Evolutionary conservation across 1,139 yeast genomes (phyloP).

Genomic region (Casaregolazyma lundiana): DNA sequence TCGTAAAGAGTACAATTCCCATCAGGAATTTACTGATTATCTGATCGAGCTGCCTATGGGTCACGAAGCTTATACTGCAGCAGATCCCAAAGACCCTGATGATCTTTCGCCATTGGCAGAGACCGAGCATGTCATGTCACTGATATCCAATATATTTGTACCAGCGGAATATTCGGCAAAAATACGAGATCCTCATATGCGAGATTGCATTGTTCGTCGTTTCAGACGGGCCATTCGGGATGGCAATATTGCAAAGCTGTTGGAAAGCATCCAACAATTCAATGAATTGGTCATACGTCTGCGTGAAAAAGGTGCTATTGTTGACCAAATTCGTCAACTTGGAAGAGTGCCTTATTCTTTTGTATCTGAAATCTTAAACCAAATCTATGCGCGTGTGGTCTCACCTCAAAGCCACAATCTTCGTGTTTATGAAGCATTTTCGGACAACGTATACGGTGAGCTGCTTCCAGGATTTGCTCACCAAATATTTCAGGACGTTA

Average conservation of each 20-base stretch:
- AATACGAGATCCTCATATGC: constrained; percentile 39
- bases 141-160: constrained; percentile 42
- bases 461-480: constrained; percentile 73
- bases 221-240: constrained; percentile 41
- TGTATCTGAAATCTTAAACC: constrained; percentile 63
- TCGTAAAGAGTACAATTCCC: neutral
- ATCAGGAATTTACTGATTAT: neutral
- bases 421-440: constrained; percentile 74
- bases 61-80: constrained; percentile 20
- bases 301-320: constrained; percentile 33
- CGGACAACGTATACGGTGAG: constrained; percentile 91
- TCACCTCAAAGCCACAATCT: constrained; percentile 67
- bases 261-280: constrained; percentile 38
- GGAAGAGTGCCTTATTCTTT: constrained; percentile 50
- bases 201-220: constrained; percentile 43
- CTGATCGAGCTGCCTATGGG: constrained; percentile 24
- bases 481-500: constrained; percentile 61
- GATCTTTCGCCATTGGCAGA: constrained; percentile 72
- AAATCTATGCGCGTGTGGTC: constrained; percentile 71
- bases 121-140: constrained; percentile 56
- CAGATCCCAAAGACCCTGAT: constrained; percentile 30
- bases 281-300: constrained; percentile 37
- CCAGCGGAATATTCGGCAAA: constrained; percentile 41
- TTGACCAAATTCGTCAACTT: constrained; percentile 36
- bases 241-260: constrained; percentile 33